Base-by-base conservation (phyloP, 495 filamentous ascomycete species). In the Aspergillus nidulans region DNA sequence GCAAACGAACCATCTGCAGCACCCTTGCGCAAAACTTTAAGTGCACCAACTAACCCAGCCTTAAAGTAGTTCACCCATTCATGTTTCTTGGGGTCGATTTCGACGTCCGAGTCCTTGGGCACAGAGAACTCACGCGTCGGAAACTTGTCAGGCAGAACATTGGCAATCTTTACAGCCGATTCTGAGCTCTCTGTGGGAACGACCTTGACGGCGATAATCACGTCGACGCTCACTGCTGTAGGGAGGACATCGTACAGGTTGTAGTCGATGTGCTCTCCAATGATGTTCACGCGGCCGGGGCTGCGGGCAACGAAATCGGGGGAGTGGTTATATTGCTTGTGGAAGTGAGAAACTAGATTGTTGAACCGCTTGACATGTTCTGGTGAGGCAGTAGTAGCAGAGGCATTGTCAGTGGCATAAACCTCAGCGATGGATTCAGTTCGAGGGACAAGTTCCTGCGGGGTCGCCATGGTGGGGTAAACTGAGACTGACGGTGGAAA, bases 1-100 rank as follows among this genome's bases (percentile, higher is more conserved):
- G 77, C 75, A 45, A 88, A 84, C 0, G 68, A 62, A 49, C 62
- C 63, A 47, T 76, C 71, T 1, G 69, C 75, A 61, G 69, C 74
- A 61, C 86, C 85, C 76, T 88, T 83, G 59, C 81, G 81, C 61
- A 98, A 72, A 48, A 96, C 76, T 65, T 90, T 83, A 28, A 95
- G 63, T 6, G 92, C 92, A 16, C 91, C 94, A 4, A 82, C 76
- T 40, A 96, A 77, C 0, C 94, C 95, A 19, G 90, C 86, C 72
- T 91, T 96, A 82, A 98, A 97, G 78, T 98, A 98, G 65, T 96
- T 97, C 43, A 91, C 86, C 95, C 95, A 98, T 70, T 97, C 91
- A 58, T 92, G 89, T 58, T 85, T 76, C 58, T 84, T 88, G 40
- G 85, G 78, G 68, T 95, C 89, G 68, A 96, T 91, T 55, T 92